phyloP scores from a whole-genome alignment of 306 rosid genomes.

The Mucuna pruriens region DNA sequence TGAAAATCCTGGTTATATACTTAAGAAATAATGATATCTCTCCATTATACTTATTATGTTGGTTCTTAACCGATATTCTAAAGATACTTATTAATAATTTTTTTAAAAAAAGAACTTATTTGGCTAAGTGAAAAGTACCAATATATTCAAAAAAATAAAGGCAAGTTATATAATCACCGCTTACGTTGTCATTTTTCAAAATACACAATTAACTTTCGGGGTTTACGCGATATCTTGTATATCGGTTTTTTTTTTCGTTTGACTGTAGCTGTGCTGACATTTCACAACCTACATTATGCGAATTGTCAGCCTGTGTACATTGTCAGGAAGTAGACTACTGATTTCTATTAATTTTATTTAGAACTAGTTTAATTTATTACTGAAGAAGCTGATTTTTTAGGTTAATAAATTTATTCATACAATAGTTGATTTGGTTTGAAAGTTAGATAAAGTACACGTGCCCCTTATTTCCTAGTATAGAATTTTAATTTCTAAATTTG shows the following conservation, averaged over 20 bases:
- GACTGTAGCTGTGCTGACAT: not conserved
- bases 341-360: not conserved
- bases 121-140: not conserved
- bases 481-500: not conserved
- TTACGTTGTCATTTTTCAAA: not conserved
- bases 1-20: too few species aligned
- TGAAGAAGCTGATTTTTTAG: not conserved
- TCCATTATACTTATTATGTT: too few species aligned
- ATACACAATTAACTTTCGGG: not conserved
- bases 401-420: not conserved
- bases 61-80: not conserved
- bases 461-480: not conserved
- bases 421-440: not conserved
- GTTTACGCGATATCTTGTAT: not conserved
- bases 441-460: constrained; percentile 14
- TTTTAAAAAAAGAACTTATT: not conserved
- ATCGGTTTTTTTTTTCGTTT: not conserved
- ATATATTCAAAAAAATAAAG: not conserved
- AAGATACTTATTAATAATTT: not conserved
- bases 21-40: too few species aligned
- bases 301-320: not conserved
- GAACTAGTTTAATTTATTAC: not conserved
- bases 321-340: not conserved
- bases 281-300: not conserved
- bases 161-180: not conserved